phyloP scores from a whole-genome alignment of 139 green algal species.

The Mychonastes homosphaera region DNA sequence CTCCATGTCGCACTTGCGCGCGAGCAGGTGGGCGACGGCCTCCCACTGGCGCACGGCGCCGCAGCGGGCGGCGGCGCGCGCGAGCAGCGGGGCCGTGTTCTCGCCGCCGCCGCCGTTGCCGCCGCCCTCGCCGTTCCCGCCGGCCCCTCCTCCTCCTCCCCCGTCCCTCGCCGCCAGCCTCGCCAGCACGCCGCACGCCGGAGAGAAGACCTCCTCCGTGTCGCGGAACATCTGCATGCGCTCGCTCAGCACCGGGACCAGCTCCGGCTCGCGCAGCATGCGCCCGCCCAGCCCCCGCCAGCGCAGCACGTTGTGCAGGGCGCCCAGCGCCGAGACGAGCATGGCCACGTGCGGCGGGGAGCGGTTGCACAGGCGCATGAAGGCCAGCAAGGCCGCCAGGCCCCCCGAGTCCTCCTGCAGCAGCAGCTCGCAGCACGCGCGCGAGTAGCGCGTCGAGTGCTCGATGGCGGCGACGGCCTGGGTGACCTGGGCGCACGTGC shows the following conservation, averaged over 20 bases:
- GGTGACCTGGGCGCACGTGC: conserved; percentile 30
- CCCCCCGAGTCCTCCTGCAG: conserved; percentile 33
- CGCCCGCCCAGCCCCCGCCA: conserved; percentile 25
- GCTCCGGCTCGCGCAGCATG: conserved; percentile 40
- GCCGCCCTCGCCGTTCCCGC: too few species aligned
- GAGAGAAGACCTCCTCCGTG: conserved; percentile 51
- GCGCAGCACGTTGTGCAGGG: conserved; percentile 41
- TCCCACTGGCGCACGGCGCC: conserved; percentile 43
- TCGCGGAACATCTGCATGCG: conserved; percentile 59
- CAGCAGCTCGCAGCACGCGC: conserved; percentile 47
- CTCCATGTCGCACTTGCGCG: conserved; percentile 52
- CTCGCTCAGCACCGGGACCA: conserved; percentile 48
- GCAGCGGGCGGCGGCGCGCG: not conserved
- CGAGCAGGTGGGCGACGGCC: conserved; percentile 55
- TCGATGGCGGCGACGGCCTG: conserved; percentile 27
- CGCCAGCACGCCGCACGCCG: conserved; percentile 28
- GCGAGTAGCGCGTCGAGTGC: conserved; percentile 35
- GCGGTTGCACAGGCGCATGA: conserved; percentile 50
- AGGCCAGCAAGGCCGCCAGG: conserved; percentile 33
- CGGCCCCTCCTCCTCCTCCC: too few species aligned
- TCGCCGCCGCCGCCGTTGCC: not conserved
- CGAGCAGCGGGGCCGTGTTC: not conserved
- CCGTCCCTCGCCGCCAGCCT: conserved; percentile 21
- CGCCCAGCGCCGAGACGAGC: conserved; percentile 28
- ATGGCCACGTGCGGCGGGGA: conserved; percentile 47